Base-by-base conservation (phyloP, 352 stramenopile species). In the Phytopythium boreale region DNA sequence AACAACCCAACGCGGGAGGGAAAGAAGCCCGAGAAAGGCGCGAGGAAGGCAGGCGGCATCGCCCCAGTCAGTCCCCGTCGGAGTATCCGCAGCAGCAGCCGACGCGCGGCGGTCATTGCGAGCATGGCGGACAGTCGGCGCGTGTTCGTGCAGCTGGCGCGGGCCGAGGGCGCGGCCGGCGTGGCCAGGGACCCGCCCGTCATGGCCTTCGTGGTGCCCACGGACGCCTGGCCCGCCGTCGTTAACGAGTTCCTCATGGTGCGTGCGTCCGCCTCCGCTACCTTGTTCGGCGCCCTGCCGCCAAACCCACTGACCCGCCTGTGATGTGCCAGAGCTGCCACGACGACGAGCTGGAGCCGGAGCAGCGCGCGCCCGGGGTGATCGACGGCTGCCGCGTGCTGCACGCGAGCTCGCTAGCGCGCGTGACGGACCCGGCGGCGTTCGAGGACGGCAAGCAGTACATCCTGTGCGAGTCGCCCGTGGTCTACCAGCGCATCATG, bases 191-290 rank as follows among this genome's bases (percentile, higher is more conserved):
- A 62, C 22, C 51, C 74, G 27, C 75, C 81, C 12, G 75, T 83
- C 24, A 89, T 90, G 74, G 84, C 81, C 0, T 90, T 92, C 56
- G 70, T 88, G 27, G 66, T 79, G 58, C 69, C 84, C 24, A 77
- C 74, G 20, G 82, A 89, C 64, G 75, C 81, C 22, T 90, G 84
- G 84, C 63, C 76, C 43, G 58, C 64, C 4, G 74, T 86, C n/a
- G 76, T 92, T 55, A 92, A 92, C 61, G 84, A 92, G 71, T 89
- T 89, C 62, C 71, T 92, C 72, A 90, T 90, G 84, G 84, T 92
- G 43, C 46, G 66, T 57, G n/a, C 14, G 53, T 2, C n/a, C 44
- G 4, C 37, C 47, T 19, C 51, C 43, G n/a, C n/a, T n/a, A n/a
- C n/a, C n/a, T n/a, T n/a, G n/a, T n/a, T n/a, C n/a, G n/a, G n/a